phyloP scores from a whole-genome alignment of 495 filamentous ascomycete species.

The Aspergillus bridgeri region DNA sequence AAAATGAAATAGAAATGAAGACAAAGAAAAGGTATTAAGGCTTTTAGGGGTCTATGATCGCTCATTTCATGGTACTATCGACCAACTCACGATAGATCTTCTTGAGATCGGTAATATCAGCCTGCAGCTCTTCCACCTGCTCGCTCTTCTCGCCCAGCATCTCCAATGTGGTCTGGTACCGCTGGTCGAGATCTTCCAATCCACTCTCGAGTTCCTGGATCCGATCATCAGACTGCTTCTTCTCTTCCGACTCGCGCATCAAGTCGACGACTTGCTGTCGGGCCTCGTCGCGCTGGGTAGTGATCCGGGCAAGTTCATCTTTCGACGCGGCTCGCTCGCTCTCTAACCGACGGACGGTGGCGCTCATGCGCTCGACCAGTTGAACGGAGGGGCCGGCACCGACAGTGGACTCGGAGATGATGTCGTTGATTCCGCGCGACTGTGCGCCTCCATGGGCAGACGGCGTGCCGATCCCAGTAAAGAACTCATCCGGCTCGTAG shows the following conservation, averaged over 20 bases:
- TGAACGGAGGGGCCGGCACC: slow-evolving; percentile 92
- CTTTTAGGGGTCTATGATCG: background rate
- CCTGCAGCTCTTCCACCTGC: slow-evolving; percentile 81
- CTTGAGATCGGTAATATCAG: slow-evolving; percentile 90
- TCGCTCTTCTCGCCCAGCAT: slow-evolving; percentile 98
- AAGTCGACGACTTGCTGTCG: slow-evolving; percentile 83
- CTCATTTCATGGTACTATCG: slow-evolving; percentile 72
- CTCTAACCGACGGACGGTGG: slow-evolving; percentile 84
- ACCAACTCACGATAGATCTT: slow-evolving; percentile 91
- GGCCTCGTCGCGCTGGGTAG: slow-evolving; percentile 82
- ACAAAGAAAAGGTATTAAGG: background rate
- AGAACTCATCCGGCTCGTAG: slow-evolving; percentile 65
- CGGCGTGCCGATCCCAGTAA: slow-evolving; percentile 56
- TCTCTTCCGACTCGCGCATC: slow-evolving; percentile 79
- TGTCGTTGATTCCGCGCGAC: slow-evolving; percentile 71
- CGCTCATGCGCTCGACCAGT: slow-evolving; percentile 93
- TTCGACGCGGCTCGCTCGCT: slow-evolving; percentile 81
- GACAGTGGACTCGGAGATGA: slow-evolving; percentile 83
- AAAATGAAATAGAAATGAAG: too few relatives aligned
- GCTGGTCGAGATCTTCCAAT: slow-evolving; percentile 52
- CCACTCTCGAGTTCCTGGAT: slow-evolving; percentile 65
- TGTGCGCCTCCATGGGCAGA: slow-evolving; percentile 45
- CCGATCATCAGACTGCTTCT: slow-evolving; percentile 54
- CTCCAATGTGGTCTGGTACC: slow-evolving; percentile 89
- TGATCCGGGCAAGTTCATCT: slow-evolving; percentile 79